These are phyloP conservation scores for Priceomyces melissophilus DNA, from an alignment of 805 yeast species.

Conservation along the genomic window DNA sequence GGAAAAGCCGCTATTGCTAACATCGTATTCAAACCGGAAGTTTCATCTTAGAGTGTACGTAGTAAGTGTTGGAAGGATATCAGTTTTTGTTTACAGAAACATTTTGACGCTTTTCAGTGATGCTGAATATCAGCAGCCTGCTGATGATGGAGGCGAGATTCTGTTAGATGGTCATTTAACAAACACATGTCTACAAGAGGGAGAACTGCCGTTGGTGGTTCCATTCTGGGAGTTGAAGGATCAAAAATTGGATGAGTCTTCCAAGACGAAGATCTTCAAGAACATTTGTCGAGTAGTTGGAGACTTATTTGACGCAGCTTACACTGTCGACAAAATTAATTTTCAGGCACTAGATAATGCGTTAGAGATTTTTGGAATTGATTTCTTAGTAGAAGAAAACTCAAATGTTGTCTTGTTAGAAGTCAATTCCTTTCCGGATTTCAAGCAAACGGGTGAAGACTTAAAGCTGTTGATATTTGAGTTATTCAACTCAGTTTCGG, in stretches of 20 bases:
- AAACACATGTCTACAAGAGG: slow-evolving; percentile 85
- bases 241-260: slow-evolving; percentile 21
- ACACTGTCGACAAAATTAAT: slow-evolving; percentile 74
- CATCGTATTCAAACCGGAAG: slow-evolving; percentile 61
- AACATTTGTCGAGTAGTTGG: slow-evolving; percentile 60
- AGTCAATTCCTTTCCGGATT: slow-evolving; percentile 93
- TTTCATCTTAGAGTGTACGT: slow-evolving; percentile 90
- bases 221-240: slow-evolving; percentile 59
- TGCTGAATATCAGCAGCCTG: slow-evolving; percentile 39
- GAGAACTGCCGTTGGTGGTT: slow-evolving; percentile 50
- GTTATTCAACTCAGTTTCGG: slow-evolving; percentile 57
- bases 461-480: slow-evolving; percentile 63
- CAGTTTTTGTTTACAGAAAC: slow-evolving; percentile 75
- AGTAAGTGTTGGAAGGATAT: slow-evolving; percentile 66
- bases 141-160: slow-evolving; percentile 20
- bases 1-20: slow-evolving; percentile 61
- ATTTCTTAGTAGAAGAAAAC: slow-evolving; percentile 67
- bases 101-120: slow-evolving; percentile 83
- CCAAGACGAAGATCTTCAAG: slow-evolving; percentile 41
- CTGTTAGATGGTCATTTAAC: slow-evolving; percentile 79
- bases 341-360: slow-evolving; percentile 80
- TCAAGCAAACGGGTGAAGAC: slow-evolving; percentile 87
- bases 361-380: slow-evolving; percentile 85
- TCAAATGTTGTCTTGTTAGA: slow-evolving; percentile 64
- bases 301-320: slow-evolving; percentile 80